Evolutionary conservation across 2,329 filamentous ascomycete genomes (phyloP), one percentile per base, ranked within the genome.

Genomic region (Fusarium clavum): DNA sequence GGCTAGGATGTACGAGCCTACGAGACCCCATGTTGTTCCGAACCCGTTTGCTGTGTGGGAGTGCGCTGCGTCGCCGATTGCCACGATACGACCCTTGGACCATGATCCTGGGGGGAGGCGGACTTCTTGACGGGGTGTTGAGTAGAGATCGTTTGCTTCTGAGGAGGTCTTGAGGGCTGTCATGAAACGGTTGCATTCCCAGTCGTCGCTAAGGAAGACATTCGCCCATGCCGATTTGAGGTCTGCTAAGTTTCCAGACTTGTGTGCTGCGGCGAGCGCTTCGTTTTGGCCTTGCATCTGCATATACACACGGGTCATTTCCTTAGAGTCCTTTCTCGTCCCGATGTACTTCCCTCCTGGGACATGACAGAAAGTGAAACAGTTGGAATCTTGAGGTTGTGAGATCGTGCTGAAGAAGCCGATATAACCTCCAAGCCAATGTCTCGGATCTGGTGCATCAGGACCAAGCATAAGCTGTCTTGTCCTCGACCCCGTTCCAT

Each of bases 401-500:
- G 59, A 16, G 0, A 27, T 9, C 1, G 14, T n/a, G 30, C 65
- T 69, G 38, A 69, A 69, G 34, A 61, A 69, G 20, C 65, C 66
- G 49, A 69, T 61, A 11, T 69, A 75, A 60, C n/a, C 66, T 6
- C 67, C 67, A 1, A 63, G 48, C 10, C 32, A 52, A 34, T 67
- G 51, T 14, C 67, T 34, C 22, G 67, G 62, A 29, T 70, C 67
- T 1, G 62, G 62, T 14, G 62, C 57, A 6, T 57, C 46, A 5
- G 57, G 57, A 10, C 67, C 67, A 2, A 70, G 67, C 67, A 69
- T 69, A 18, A 69, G 49, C 16, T 41, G 56, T 1, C 65, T 49
- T 2, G 66, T 69, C 9, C 34, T 69, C 0, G 65, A 69, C 3
- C 65, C 55, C 0, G 60, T 65, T 2, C 66, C 66, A 38, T 69